These are phyloP conservation scores for Paramecium sonneborni DNA, from an alignment of 73 alveolate species.

Conservation along the genomic window DNA sequence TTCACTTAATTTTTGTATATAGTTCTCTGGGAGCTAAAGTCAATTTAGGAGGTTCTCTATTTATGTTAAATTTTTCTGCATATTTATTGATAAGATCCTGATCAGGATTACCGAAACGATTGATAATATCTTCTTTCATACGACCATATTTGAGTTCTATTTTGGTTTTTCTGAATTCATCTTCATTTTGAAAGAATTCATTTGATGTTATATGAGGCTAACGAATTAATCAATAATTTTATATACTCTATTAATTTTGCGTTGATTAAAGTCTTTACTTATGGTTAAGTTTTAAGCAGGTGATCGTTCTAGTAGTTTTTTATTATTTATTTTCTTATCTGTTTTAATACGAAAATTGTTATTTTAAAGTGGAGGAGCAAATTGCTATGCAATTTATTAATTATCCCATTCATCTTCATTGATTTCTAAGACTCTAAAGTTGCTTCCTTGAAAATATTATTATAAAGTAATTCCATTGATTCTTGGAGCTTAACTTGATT, in stretches of 20 bases:
- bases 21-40: background rate
- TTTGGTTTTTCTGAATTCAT: background rate
- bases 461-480: conserved; percentile 14
- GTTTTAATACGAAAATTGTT: background rate
- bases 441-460: conserved; percentile 2
- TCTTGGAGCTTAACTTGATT: background rate
- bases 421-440: background rate
- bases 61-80: background rate
- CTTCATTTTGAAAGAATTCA: background rate
- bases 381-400: background rate
- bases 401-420: background rate
- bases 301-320: background rate
- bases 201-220: background rate
- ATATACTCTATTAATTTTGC: background rate
- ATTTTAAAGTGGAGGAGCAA: background rate
- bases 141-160: conserved; percentile 16
- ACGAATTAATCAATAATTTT: background rate
- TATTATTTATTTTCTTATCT: background rate
- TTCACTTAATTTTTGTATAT: background rate
- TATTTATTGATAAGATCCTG: background rate
- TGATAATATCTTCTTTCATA: background rate
- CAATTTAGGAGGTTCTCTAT: background rate
- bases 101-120: background rate
- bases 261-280: background rate
- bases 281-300: background rate